Evolutionary conservation across 208 protist genomes (phyloP).

Genomic region (Balamuthia mandrillaris): DNA sequence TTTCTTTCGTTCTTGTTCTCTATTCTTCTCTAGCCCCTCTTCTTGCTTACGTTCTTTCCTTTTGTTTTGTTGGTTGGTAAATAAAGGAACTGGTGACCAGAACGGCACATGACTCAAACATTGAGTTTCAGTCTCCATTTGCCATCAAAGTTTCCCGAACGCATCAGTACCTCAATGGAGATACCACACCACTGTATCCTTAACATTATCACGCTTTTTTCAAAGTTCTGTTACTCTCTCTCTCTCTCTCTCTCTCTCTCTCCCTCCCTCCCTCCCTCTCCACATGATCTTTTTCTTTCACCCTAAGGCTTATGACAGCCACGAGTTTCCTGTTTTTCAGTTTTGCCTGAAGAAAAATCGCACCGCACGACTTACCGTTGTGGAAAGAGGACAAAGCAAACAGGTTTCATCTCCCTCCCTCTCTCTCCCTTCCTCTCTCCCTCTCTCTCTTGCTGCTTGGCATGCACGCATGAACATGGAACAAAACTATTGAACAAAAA

Average conservation of each 20-base stretch:
- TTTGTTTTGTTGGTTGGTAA: too few species aligned
- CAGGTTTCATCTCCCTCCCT: neutral
- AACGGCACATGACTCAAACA: too few species aligned
- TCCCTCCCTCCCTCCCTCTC: neutral
- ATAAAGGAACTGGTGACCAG: too few species aligned
- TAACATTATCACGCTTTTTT: neutral
- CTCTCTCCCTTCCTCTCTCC: neutral
- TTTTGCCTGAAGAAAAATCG: slow-evolving; percentile 26
- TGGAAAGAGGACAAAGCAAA: slow-evolving; percentile 16
- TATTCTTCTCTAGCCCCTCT: too few species aligned
- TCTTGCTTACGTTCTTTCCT: too few species aligned
- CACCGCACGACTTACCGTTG: neutral
- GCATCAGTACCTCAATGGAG: slow-evolving; percentile 9
- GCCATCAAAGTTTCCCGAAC: slow-evolving; percentile 29
- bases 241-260: too few species aligned
- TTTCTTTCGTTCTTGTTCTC: too few species aligned
- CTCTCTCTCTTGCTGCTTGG: neutral
- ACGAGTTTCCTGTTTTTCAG: slow-evolving; percentile 21
- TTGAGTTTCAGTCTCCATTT: neutral
- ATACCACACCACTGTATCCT: neutral
- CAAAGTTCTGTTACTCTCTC: too few species aligned
- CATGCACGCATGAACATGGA: too few species aligned
- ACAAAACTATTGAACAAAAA: neutral
- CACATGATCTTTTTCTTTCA: neutral
- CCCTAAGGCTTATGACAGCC: too few species aligned